Conservation (phyloP, 805 yeast genomes). For the Candida patagonica region DNA sequence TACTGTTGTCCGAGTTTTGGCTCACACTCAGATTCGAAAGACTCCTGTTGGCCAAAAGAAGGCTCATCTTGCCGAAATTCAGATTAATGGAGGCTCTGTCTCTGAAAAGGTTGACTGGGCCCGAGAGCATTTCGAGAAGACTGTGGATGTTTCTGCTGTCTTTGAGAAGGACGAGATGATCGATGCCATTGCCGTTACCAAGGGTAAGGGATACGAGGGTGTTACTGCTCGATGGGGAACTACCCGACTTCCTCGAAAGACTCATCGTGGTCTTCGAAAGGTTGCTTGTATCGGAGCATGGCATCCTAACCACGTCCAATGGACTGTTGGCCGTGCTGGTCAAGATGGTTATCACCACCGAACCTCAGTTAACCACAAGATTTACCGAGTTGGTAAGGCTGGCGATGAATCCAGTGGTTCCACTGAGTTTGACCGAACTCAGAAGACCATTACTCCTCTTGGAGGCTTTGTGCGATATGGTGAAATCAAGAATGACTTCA, state of each 20-base stretch:
- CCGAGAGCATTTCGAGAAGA: conserved; percentile 97
- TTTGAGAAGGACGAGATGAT: conserved; percentile 98
- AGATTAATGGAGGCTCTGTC: conserved; percentile 98
- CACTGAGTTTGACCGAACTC: conserved; percentile 98
- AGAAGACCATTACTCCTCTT: conserved; percentile 98
- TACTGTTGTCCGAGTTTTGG: conserved; percentile 96
- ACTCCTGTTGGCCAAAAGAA: conserved; percentile 98
- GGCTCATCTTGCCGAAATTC: conserved; percentile 99
- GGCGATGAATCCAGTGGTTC: conserved; percentile 91
- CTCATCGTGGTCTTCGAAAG: conserved; percentile 99
- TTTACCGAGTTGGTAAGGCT: conserved; percentile 98
- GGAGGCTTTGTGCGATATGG: conserved; percentile 99
- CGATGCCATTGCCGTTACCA: conserved; percentile 98
- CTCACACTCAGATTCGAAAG: conserved; percentile 99
- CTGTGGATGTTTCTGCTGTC: conserved; percentile 90
- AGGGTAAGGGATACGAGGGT: conserved; percentile 99
- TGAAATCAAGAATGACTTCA: conserved; percentile 93
- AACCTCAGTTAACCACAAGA: conserved; percentile 99
- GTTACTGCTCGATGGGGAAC: conserved; percentile 99
- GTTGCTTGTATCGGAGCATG: conserved; percentile 99
- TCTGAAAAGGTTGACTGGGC: conserved; percentile 99
- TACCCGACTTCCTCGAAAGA: conserved; percentile 99
- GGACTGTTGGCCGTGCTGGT: conserved; percentile 99
- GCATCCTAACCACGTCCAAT: conserved; percentile 99
- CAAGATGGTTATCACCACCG: conserved; percentile 99